Percentiles rank a stretch among this genome's conserved stretches.
These are phyloP conservation scores for Cucurbita moschata DNA, from an alignment of 306 rosid species.

Conservation along the genomic window DNA sequence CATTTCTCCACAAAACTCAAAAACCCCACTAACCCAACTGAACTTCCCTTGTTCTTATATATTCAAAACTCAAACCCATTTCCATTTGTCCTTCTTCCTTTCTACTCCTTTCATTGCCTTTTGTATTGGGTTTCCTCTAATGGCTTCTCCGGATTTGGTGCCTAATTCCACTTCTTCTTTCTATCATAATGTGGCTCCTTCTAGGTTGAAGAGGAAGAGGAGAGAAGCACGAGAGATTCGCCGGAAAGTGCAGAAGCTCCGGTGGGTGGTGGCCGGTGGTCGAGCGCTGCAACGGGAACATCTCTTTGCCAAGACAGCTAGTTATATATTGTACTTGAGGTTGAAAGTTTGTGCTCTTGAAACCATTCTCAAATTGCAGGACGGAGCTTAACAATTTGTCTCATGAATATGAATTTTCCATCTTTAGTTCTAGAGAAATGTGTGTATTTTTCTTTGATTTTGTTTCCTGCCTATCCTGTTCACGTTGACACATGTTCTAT, in stretches of 20 bases:
- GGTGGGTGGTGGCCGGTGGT: conserved; percentile 2
- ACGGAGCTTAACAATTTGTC: background rate
- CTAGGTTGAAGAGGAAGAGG: conserved; percentile 2
- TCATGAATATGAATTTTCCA: background rate
- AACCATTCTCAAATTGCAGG: background rate
- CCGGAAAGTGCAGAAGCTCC: conserved; percentile 2
- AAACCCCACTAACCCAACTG: background rate
- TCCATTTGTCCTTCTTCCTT: background rate
- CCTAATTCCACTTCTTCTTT: background rate
- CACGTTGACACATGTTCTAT: background rate
- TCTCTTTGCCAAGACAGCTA: background rate
- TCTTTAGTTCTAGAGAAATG: background rate
- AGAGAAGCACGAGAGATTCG: background rate
- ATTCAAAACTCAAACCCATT: background rate
- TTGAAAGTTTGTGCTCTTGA: conserved; percentile 4
- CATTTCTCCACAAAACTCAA: too few species aligned
- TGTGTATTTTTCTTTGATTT: background rate
- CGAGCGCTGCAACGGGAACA: background rate
- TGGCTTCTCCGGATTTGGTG: background rate
- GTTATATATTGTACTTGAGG: conserved; percentile 1
- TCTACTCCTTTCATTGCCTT: background rate
- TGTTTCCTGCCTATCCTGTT: background rate
- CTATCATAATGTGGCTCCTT: background rate
- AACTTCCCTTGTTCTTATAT: background rate
- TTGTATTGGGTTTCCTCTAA: background rate